Conservation (phyloP, 208 protist species). For the Trypanosoma rangeli region DNA sequence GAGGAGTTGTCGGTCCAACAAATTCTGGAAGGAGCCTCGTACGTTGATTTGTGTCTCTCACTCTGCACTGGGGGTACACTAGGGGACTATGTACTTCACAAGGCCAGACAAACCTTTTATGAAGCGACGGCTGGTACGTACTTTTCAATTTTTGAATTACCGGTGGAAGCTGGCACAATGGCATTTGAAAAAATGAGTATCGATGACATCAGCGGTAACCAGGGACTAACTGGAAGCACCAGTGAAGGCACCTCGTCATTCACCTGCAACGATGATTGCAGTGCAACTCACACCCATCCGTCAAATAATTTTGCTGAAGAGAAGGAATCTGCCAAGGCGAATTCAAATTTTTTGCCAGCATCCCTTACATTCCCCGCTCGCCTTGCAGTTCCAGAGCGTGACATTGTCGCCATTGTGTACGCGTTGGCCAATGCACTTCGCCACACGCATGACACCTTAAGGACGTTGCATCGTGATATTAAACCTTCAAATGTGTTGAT, state of each 20-base stretch:
- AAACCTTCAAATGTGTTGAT: constrained; percentile 34
- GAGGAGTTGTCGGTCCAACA: background rate
- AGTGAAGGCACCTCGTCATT: constrained; percentile 10
- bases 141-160: background rate
- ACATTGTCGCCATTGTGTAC: constrained; percentile 37
- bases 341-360: background rate
- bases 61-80: constrained; percentile 26
- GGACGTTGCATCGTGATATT: constrained; percentile 29
- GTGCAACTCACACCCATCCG: background rate
- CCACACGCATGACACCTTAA: constrained; percentile 31
- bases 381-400: constrained; percentile 29
- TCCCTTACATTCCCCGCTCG: background rate
- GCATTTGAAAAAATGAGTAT: constrained; percentile 6
- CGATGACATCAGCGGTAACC: background rate
- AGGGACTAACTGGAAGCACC: constrained; percentile 25
- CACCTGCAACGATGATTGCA: background rate
- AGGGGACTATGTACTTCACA: constrained; percentile 12
- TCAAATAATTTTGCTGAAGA: background rate
- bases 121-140: background rate
- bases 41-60: constrained; percentile 31
- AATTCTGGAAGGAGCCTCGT: constrained; percentile 8
- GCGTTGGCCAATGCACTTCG: constrained; percentile 33
- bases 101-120: background rate
- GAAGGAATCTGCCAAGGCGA: background rate
- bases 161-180: background rate